These are phyloP conservation scores for Meyerozyma elateridarum DNA, from an alignment of 1,139 yeast species.

Conservation along the genomic window DNA sequence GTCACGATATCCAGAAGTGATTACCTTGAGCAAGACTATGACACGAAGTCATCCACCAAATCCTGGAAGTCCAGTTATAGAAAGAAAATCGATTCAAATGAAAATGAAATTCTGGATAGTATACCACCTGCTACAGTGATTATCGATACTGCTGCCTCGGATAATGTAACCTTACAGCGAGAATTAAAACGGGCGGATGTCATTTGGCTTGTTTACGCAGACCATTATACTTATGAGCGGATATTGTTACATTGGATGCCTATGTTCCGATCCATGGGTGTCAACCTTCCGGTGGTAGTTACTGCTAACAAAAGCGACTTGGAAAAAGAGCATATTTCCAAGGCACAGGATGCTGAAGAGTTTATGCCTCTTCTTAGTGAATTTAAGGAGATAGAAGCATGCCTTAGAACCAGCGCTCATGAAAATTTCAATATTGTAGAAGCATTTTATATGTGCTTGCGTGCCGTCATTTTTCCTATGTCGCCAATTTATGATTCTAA, in stretches of 20 bases:
- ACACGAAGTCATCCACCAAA: neutral
- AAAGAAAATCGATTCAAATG: conserved; percentile 6
- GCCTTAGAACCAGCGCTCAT: conserved; percentile 83
- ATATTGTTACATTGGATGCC: conserved; percentile 93
- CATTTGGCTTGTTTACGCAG: conserved; percentile 87
- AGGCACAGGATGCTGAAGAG: conserved; percentile 56
- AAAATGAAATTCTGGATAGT: conserved; percentile 28
- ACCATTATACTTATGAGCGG: conserved; percentile 90
- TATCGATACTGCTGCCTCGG: conserved; percentile 75
- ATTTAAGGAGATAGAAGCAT: conserved; percentile 90
- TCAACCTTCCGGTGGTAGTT: conserved; percentile 84
- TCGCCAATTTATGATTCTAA: conserved; percentile 93
- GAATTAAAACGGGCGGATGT: conserved; percentile 86
- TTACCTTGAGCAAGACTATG: conserved; percentile 14
- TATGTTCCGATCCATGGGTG: conserved; percentile 84
- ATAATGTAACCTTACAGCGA: conserved; percentile 53
- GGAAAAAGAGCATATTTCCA: conserved; percentile 16
- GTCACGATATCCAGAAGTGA: conserved; percentile 57
- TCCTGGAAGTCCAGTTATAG: conserved; percentile 5
- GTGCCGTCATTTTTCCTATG: conserved; percentile 91
- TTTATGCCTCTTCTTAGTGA: conserved; percentile 83
- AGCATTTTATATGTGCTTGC: conserved; percentile 85
- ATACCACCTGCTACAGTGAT: conserved; percentile 68
- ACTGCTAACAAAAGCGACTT: conserved; percentile 80
- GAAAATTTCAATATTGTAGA: conserved; percentile 76